Evolutionary conservation across 2,329 filamentous ascomycete genomes (phyloP).

Genomic region (Pseudogymnoascus sp.): DNA sequence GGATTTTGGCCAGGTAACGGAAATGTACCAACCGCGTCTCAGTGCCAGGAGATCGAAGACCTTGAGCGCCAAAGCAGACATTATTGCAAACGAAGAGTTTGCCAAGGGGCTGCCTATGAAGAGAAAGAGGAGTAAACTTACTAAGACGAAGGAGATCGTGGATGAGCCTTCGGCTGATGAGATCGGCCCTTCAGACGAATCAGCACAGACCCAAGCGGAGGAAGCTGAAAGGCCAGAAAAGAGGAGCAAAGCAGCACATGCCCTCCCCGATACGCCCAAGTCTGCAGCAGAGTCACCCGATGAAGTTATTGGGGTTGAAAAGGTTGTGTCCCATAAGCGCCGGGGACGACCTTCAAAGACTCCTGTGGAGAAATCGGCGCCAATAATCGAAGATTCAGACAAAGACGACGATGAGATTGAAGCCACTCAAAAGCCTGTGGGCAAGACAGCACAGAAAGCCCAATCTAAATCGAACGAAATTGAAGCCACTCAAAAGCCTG

Average conservation of each 20-base stretch:
- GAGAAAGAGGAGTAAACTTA: not conserved
- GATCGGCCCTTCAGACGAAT: not conserved
- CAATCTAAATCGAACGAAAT: not conserved
- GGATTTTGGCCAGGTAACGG: slow-evolving; percentile 12
- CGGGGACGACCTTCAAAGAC: not conserved
- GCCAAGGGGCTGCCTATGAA: not conserved
- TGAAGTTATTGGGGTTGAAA: not conserved
- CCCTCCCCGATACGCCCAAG: not conserved
- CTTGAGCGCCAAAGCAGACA: slow-evolving; percentile 10
- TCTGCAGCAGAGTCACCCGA: not conserved
- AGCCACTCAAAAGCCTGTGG: not conserved
- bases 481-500: not conserved
- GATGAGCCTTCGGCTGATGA: not conserved
- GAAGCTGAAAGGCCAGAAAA: not conserved
- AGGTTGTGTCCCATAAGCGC: not conserved
- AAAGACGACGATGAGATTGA: not conserved
- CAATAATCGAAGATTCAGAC: slow-evolving; percentile 1
- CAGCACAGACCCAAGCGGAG: not conserved
- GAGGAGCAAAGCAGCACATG: not conserved
- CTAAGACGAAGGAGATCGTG: not conserved
- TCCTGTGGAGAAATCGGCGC: not conserved
- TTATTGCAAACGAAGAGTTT: slow-evolving; percentile 3
- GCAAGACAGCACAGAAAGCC: not conserved
- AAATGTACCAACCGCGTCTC: slow-evolving; percentile 15
- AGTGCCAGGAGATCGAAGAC: slow-evolving; percentile 15